Evolutionary conservation across 306 rosid genomes (phyloP).

Genomic region (Acacia acuminata): DNA sequence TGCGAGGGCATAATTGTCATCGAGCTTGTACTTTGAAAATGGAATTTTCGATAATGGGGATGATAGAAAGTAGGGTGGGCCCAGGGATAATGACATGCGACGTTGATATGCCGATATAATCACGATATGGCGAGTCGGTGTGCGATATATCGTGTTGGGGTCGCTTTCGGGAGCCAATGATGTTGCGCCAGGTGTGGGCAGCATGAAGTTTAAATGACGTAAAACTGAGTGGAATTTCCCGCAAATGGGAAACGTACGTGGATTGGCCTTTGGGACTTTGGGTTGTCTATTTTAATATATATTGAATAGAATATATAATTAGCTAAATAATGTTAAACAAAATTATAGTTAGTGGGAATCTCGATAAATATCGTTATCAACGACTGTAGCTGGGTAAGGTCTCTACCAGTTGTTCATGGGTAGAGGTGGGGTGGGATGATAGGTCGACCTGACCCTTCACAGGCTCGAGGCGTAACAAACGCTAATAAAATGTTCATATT

Average conservation of each 20-base stretch:
- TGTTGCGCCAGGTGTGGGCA: conserved; percentile 36
- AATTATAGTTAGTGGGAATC: conserved; percentile 20
- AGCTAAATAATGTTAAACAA: background rate
- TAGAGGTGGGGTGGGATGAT: no score
- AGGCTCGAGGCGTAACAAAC: no score
- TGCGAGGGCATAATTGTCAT: conserved; percentile 38
- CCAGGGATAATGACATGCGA: conserved; percentile 30
- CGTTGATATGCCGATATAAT: conserved; percentile 15
- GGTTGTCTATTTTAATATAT: background rate
- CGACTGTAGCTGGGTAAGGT: background rate
- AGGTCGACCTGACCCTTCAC: no score
- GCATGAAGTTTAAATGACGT: background rate
- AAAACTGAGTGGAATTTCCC: background rate
- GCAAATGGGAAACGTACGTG: conserved; percentile 9
- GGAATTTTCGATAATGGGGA: conserved; percentile 45
- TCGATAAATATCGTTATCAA: conserved; percentile 23
- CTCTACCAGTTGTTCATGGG: background rate
- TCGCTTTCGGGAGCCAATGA: conserved; percentile 19
- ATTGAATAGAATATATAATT: background rate
- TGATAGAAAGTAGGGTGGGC: conserved; percentile 40
- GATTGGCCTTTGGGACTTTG: background rate
- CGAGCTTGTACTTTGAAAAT: conserved; percentile 13
- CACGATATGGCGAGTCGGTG: conserved; percentile 8
- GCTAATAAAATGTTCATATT: no score
- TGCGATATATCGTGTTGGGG: conserved; percentile 21